phyloP scores from a whole-genome alignment of 805 yeast species.

The Millerozyma miso region DNA sequence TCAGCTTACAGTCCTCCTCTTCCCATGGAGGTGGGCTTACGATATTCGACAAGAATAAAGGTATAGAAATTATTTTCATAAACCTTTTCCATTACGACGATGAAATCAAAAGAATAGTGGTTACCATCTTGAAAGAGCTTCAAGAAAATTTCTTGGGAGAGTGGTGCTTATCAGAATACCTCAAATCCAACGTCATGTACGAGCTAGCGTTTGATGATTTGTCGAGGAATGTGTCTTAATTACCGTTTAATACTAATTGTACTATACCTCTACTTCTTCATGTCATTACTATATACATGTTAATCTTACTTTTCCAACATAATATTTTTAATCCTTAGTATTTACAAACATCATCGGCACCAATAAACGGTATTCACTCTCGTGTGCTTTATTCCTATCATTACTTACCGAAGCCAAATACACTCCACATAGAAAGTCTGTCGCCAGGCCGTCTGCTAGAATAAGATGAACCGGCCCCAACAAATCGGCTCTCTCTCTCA shows the following conservation, averaged over 20 bases:
- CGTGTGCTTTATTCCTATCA: neutral
- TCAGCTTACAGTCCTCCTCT: slow-evolving; percentile 34
- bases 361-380: too few relatives aligned
- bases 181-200: slow-evolving; percentile 35
- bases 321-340: neutral
- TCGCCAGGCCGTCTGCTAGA: slow-evolving; percentile 58
- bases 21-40: slow-evolving; percentile 38
- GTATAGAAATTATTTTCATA: slow-evolving; percentile 37
- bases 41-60: slow-evolving; percentile 41
- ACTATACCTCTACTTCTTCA: neutral
- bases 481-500: slow-evolving; percentile 57
- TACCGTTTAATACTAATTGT: neutral
- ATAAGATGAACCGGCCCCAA: slow-evolving; percentile 64
- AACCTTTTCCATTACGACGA: slow-evolving; percentile 40
- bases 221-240: neutral
- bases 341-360: neutral
- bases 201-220: slow-evolving; percentile 38
- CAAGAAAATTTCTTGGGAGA: slow-evolving; percentile 42
- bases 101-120: slow-evolving; percentile 34
- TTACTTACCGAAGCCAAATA: neutral
- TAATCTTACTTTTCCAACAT: neutral
- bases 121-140: slow-evolving; percentile 41
- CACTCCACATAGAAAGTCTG: slow-evolving; percentile 28
- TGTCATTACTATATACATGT: neutral
- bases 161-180: slow-evolving; percentile 38